Percentiles rank a stretch among this genome's conserved stretches.
phyloP scores from a whole-genome alignment of 2,329 filamentous ascomycete genomes.

The Phialophora verrucosa region DNA sequence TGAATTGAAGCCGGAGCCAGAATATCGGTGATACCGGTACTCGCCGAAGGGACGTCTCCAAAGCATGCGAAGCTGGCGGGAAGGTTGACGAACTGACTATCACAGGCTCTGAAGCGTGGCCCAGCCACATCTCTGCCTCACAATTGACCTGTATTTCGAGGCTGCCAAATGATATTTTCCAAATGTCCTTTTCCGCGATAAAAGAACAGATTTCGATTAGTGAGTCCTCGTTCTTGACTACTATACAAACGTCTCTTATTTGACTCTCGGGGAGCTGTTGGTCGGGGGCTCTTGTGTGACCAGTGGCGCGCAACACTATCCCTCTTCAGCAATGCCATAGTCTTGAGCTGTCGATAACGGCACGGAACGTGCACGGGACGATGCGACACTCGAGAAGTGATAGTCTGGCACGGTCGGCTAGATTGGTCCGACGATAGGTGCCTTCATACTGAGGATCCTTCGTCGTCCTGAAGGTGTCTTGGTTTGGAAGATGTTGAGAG shows the following conservation, averaged over 20 bases:
- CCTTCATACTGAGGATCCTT: not conserved
- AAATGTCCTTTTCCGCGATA: not conserved
- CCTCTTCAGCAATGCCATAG: not conserved
- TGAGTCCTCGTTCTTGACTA: not conserved
- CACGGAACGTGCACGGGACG: conserved; percentile 6
- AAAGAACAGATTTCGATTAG: not conserved
- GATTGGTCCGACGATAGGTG: not conserved
- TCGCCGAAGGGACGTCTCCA: not conserved
- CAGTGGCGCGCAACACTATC: not conserved
- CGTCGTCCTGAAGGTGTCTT: not conserved
- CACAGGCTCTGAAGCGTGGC: not conserved
- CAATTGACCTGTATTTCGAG: not conserved
- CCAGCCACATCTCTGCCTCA: not conserved
- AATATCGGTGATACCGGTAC: not conserved
- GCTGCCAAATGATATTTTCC: not conserved
- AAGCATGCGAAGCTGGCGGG: not conserved
- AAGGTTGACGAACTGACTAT: not conserved
- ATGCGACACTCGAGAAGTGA: conserved; percentile 1
- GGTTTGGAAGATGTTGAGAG: not conserved
- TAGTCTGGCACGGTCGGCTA: conserved; percentile 8
- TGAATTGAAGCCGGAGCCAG: not conserved
- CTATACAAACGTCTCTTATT: not conserved
- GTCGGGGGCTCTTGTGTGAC: not conserved
- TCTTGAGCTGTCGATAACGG: not conserved
- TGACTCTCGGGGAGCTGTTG: not conserved